These are phyloP conservation scores for Lycium ferocissimum DNA, from an alignment of 257 asterid species.

Conservation along the genomic window DNA sequence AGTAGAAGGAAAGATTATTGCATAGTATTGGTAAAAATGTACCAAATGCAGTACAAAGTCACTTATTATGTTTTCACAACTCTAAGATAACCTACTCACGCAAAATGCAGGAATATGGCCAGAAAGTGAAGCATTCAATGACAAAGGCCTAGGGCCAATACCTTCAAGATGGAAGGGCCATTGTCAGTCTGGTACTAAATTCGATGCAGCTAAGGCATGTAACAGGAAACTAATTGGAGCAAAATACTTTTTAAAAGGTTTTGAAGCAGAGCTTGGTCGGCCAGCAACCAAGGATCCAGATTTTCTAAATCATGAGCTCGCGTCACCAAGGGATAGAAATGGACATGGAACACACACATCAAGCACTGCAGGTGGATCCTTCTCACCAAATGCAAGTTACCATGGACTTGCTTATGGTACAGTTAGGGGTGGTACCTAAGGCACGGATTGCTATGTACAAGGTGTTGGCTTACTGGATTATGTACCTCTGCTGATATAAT, in stretches of 20 bases:
- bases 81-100: not conserved
- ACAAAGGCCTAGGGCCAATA: constrained; percentile 48
- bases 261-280: constrained; percentile 25
- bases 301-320: constrained; percentile 29
- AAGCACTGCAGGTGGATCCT: constrained; percentile 38
- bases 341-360: constrained; percentile 51
- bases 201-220: constrained; percentile 41
- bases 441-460: constrained; percentile 52
- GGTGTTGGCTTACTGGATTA: constrained; percentile 19
- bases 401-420: constrained; percentile 42
- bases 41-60: not conserved
- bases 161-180: constrained; percentile 54
- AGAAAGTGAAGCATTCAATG: constrained; percentile 44
- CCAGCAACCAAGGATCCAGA: constrained; percentile 20
- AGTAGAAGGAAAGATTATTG: not conserved
- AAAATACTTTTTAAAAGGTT: constrained; percentile 42
- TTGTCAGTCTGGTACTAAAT: constrained; percentile 39
- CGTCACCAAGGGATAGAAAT: constrained; percentile 41
- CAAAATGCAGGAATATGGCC: constrained; percentile 49
- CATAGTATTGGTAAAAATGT: not conserved
- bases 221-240: constrained; percentile 56
- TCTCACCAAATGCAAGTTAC: constrained; percentile 31
- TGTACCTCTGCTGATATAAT: constrained; percentile 41
- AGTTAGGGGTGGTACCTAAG: constrained; percentile 47
- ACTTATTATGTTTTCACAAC: not conserved